Evolutionary conservation across 176 grass and related monocot species (phyloP), one percentile per base, ranked within the genome.

Genomic region (Stipa capillata): DNA sequence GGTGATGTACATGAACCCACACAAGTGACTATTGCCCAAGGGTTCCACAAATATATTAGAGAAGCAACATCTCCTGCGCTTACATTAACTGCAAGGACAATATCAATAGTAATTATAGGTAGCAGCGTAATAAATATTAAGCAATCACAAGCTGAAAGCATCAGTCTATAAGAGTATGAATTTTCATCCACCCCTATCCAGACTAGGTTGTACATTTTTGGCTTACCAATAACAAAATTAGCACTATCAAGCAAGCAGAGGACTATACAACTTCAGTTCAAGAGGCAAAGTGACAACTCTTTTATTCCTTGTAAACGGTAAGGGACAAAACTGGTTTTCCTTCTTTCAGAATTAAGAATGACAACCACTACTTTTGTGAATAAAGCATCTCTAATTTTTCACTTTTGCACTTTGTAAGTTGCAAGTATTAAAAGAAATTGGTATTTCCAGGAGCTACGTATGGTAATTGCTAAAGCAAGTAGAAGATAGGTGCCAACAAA

Each of bases 41-140:
- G 96, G 49, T 99, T 99, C 96, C 96, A 99, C 72, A 99, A 51
- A 91, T 95, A 99, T 80, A 99, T 85, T 56, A 95, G 84, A 67
- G 92, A 94, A 72, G 92, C 92, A 82, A 94, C 77, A 79, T 95
- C 92, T 83, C 90, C 96, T 40, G 83, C 33, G 18, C 59, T 88
- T 74, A 87, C 49, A 45, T 85, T 83, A 43, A 76, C 94, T 94
- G 87, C 48, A 83, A 75, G 44, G n/a, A n/a, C n/a, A n/a, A n/a
- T 63, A 56, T 40, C 25, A 45, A 64, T 31, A 61, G 24, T 33
- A 76, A 84, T 28, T 62, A 55, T 73, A 76, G 74, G 47, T 32
- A 77, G 77, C 36, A 60, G 11, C 7, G 25, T 68, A 84, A 29
- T 52, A 81, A 54, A 29, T 36, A 60, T 10, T 55, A 37, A 64